Conservation (phyloP, 2,329 filamentous ascomycete genomes). For the Penicillium hordei region DNA sequence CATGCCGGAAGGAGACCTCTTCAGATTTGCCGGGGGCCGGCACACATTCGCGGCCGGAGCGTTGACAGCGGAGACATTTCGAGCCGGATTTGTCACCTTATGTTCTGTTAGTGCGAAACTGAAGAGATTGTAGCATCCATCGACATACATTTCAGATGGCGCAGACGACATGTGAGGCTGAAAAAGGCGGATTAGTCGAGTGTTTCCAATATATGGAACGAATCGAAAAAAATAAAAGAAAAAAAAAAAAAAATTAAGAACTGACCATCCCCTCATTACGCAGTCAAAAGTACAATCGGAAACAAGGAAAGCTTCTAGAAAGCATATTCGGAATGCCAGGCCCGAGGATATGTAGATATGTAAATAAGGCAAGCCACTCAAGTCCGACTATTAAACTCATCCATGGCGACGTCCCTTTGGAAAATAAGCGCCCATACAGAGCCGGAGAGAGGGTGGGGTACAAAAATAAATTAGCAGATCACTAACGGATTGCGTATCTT, state of each 20-base stretch:
- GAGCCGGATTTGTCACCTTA: slow-evolving; percentile 39
- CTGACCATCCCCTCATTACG: slow-evolving; percentile 44
- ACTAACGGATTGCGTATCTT: slow-evolving; percentile 12
- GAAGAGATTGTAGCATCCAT: not conserved
- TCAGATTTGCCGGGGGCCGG: slow-evolving; percentile 36
- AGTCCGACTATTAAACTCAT: not conserved
- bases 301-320: slow-evolving; percentile 28
- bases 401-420: not conserved
- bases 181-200: slow-evolving; percentile 11
- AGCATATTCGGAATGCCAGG: slow-evolving; percentile 15
- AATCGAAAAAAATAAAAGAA: no score
- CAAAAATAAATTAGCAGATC: slow-evolving; percentile 10
- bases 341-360: slow-evolving; percentile 6
- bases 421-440: not conserved
- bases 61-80: slow-evolving; percentile 38
- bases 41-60: slow-evolving; percentile 38
- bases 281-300: slow-evolving; percentile 22
- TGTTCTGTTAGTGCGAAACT: not conserved
- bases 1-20: slow-evolving; percentile 39
- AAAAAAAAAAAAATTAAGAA: slow-evolving; percentile 8
- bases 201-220: not conserved
- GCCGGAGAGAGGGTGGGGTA: not conserved
- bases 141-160: slow-evolving; percentile 39
- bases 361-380: slow-evolving; percentile 10
- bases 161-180: slow-evolving; percentile 41